Evolutionary conservation across 2,329 filamentous ascomycete genomes (phyloP).

Genomic region (Alternaria sp.): DNA sequence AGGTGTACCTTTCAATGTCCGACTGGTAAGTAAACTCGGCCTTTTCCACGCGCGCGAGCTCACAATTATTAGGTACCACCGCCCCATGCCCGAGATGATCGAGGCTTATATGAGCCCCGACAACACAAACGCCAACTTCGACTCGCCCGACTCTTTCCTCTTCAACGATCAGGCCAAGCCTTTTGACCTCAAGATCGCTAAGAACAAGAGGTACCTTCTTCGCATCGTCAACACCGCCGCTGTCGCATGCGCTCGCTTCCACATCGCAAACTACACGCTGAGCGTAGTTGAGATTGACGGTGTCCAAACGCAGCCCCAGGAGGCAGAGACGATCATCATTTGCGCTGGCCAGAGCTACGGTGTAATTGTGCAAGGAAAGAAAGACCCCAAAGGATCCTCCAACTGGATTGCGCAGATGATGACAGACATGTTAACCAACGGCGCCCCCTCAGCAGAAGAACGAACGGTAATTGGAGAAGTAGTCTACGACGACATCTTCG

Average conservation of each 20-base stretch:
- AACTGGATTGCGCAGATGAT: constrained; percentile 64
- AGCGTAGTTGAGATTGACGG: constrained; percentile 39
- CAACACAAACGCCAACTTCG: constrained; percentile 40
- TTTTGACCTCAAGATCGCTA: constrained; percentile 45
- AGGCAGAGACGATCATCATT: constrained; percentile 47
- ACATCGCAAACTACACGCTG: constrained; percentile 47
- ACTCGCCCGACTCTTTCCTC: constrained; percentile 7
- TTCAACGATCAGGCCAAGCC: constrained; percentile 17
- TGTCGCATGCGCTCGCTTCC: constrained; percentile 52
- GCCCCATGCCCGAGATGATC: constrained; percentile 34
- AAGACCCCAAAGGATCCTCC: constrained; percentile 53
- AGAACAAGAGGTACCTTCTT: constrained; percentile 65
- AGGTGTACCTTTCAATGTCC: constrained; percentile 8
- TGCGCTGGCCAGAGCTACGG: constrained; percentile 37
- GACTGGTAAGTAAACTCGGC: constrained; percentile 2
- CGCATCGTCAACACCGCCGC: constrained; percentile 66
- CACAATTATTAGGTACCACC: constrained; percentile 3
- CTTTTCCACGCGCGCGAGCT: constrained; percentile 25
- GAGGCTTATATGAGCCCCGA: constrained; percentile 52
- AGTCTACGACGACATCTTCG: constrained; percentile 14
- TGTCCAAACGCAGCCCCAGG: constrained; percentile 48
- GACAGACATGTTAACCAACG: constrained; percentile 55
- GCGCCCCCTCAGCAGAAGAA: constrained; percentile 25
- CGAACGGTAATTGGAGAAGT: constrained; percentile 25
- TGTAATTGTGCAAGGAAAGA: constrained; percentile 26